phyloP scores from a whole-genome alignment of 2,329 filamentous ascomycete species.

The Aspergillus ruber region DNA sequence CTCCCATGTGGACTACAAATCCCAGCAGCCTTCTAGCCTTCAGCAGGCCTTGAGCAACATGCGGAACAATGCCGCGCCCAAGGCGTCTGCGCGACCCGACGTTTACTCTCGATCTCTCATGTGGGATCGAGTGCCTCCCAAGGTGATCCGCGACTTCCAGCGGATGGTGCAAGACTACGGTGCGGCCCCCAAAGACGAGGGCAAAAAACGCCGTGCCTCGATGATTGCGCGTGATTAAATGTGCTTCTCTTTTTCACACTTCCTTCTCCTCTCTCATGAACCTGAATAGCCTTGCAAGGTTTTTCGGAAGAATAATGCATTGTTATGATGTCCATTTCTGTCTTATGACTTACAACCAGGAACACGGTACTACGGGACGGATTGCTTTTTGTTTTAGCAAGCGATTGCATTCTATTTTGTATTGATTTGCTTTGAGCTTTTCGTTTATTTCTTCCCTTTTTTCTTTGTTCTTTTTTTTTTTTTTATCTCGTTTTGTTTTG shows the following conservation, averaged over 20 bases:
- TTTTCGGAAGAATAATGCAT: background rate
- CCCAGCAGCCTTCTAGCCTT: constrained; percentile 36
- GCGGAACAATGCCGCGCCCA: constrained; percentile 61
- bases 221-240: background rate
- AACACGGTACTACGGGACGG: background rate
- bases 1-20: constrained; percentile 30
- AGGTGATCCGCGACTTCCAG: constrained; percentile 88
- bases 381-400: background rate
- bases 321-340: background rate
- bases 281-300: background rate
- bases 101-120: constrained; percentile 89
- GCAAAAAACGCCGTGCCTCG: constrained; percentile 5
- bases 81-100: constrained; percentile 54
- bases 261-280: background rate
- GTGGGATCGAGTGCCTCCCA: constrained; percentile 87
- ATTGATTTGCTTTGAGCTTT: background rate
- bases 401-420: background rate
- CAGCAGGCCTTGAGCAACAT: constrained; percentile 69
- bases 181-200: constrained; percentile 26
- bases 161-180: constrained; percentile 77
- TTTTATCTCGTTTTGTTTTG: background rate
- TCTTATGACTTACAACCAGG: background rate
- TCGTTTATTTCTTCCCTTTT: background rate
- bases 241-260: background rate
- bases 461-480: background rate